Conservation (phyloP, 1,284 basidiomycete genomes). For the Melampsora americana region DNA sequence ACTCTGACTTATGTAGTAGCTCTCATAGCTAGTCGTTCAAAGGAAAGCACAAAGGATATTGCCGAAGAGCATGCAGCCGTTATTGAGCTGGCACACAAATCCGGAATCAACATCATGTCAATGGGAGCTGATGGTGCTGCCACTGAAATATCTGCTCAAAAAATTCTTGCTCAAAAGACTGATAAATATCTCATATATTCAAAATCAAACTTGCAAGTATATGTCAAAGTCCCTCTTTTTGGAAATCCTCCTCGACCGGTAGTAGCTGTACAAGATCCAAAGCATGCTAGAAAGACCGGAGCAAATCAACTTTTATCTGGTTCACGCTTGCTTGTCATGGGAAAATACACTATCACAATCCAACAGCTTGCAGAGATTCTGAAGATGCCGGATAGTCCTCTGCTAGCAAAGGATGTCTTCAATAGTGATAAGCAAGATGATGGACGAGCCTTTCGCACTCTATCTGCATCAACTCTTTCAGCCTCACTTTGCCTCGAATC, state of each 20-base stretch:
- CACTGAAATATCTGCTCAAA: slow-evolving; percentile 9
- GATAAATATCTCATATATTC: neutral
- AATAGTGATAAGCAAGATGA: no score
- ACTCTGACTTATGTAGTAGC: no score
- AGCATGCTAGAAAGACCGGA: no score
- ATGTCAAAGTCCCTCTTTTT: slow-evolving; percentile 17
- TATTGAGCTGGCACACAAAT: neutral
- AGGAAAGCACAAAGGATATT: slow-evolving; percentile 7
- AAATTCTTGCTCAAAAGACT: neutral
- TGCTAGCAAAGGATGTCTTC: neutral
- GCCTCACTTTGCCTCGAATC: neutral
- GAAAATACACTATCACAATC: slow-evolving; percentile 18
- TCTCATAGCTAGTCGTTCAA: slow-evolving; percentile 24
- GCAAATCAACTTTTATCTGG: slow-evolving; percentile 20
- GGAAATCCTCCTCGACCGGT: neutral
- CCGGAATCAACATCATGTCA: slow-evolving; percentile 10
- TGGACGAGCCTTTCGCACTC: neutral
- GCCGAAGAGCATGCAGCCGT: no score
- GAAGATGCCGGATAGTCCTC: neutral
- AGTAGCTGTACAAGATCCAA: no score
- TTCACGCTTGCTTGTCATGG: neutral
- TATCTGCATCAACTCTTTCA: neutral
- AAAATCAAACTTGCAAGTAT: neutral
- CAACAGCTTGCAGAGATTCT: slow-evolving; percentile 1
- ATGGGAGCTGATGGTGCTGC: no score